Conservation (phyloP, 2,329 filamentous ascomycete species). For the Botrytis pseudocinerea region DNA sequence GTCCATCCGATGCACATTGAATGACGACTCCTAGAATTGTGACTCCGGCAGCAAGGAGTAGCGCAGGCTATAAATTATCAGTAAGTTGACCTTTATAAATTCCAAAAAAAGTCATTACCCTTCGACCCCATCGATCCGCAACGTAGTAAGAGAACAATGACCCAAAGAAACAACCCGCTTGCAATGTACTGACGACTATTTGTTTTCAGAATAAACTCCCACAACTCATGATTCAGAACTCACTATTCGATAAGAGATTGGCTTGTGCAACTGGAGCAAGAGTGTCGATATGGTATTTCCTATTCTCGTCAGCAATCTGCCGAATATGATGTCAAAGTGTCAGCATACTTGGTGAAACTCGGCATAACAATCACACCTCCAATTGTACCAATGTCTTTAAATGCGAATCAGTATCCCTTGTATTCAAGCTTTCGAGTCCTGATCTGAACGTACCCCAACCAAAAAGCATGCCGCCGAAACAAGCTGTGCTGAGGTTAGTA, state of each 20-base stretch:
- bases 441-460: slow-evolving; percentile 48
- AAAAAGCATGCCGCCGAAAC: slow-evolving; percentile 66
- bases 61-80: slow-evolving; percentile 34
- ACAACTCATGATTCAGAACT: background rate
- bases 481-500: slow-evolving; percentile 44
- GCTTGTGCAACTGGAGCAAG: slow-evolving; percentile 41
- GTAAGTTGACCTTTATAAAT: background rate
- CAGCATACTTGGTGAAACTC: slow-evolving; percentile 55
- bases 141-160: slow-evolving; percentile 52
- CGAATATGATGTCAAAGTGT: background rate
- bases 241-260: slow-evolving; percentile 56
- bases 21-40: slow-evolving; percentile 63
- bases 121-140: slow-evolving; percentile 42
- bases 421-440: background rate
- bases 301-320: slow-evolving; percentile 33
- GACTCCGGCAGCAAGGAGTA: slow-evolving; percentile 58
- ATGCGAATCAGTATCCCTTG: background rate
- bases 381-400: slow-evolving; percentile 69
- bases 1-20: slow-evolving; percentile 62
- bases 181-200: slow-evolving; percentile 66
- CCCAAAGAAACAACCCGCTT: slow-evolving; percentile 67
- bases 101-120: slow-evolving; percentile 19
- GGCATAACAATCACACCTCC: slow-evolving; percentile 71
- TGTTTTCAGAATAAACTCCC: background rate
- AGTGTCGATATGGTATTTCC: slow-evolving; percentile 43